Percentiles rank a stretch among this genome's conserved stretches.
Evolutionary conservation across 306 rosid genomes (phyloP).

Genomic region (Sicyos baderoa): DNA sequence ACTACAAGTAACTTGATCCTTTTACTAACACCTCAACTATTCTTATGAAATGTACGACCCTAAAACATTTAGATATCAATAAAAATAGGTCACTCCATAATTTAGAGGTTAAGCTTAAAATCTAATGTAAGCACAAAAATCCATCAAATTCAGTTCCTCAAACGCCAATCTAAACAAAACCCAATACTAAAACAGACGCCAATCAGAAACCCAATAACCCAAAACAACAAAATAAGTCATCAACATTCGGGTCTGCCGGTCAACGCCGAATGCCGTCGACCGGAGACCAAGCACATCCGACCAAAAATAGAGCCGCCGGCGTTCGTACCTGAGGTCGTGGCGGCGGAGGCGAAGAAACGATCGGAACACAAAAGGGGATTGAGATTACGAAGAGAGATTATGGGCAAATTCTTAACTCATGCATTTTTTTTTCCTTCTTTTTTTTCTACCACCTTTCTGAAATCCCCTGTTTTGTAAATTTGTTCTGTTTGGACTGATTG

Average conservation of each 20-base stretch:
- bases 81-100: too few species aligned
- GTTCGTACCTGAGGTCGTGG: conserved; percentile 9
- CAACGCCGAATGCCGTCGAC: conserved; percentile 15
- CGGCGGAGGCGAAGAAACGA: conserved; percentile 2
- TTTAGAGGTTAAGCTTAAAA: background rate
- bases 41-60: too few species aligned
- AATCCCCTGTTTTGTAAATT: background rate
- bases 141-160: background rate
- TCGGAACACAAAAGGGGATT: background rate
- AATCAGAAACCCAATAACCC: background rate
- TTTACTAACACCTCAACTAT: too few species aligned
- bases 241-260: background rate
- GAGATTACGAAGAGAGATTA: background rate
- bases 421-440: background rate
- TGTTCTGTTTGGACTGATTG: conserved; percentile 7
- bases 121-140: background rate
- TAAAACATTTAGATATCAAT: too few species aligned
- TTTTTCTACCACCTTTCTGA: conserved; percentile 10
- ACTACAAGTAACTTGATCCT: too few species aligned
- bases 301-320: background rate
- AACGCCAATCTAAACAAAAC: conserved; percentile 4
- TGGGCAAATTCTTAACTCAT: conserved; percentile 5
- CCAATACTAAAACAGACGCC: background rate
- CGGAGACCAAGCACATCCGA: background rate
- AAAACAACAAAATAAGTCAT: conserved; percentile 9